These are phyloP conservation scores for Tulasnella calospora DNA, from an alignment of 768 basidiomycete genomes.

Conservation along the genomic window DNA sequence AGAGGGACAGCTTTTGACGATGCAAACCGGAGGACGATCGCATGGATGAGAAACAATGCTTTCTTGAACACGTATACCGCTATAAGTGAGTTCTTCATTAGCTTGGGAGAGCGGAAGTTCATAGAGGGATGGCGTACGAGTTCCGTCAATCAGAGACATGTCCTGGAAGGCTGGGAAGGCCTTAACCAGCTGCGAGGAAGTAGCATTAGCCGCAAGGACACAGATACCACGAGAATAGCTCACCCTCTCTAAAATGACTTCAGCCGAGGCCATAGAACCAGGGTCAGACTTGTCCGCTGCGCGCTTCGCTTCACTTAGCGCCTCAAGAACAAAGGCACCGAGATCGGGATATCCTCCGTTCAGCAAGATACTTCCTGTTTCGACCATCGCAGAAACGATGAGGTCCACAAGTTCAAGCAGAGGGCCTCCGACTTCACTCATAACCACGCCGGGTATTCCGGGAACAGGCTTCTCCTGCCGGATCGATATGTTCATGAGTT, in stretches of 20 bases:
- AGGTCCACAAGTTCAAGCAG: conserved; percentile 67
- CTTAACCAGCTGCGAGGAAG: conserved; percentile 55
- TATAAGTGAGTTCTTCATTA: conserved; percentile 33
- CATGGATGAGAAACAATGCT: conserved; percentile 74
- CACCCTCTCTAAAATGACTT: conserved; percentile 61
- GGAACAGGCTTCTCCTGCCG: conserved; percentile 69
- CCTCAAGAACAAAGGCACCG: conserved; percentile 68
- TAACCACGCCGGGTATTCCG: conserved; percentile 58
- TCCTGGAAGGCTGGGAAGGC: conserved; percentile 81
- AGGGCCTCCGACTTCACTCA: conserved; percentile 73
- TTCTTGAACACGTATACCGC: conserved; percentile 90
- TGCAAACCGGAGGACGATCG: conserved; percentile 62
- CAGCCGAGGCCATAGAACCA: conserved; percentile 40
- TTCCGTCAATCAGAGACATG: conserved; percentile 59
- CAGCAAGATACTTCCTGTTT: conserved; percentile 66
- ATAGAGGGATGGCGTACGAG: conserved; percentile 45
- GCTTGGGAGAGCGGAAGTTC: conserved; percentile 8
- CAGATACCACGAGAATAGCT: conserved; percentile 28
- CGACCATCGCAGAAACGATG: conserved; percentile 57
- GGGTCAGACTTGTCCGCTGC: conserved; percentile 34
- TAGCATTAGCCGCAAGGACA: background rate
- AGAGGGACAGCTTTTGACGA: conserved; percentile 49
- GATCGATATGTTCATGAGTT: conserved; percentile 63
- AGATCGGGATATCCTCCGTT: conserved; percentile 60
- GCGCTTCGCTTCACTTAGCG: conserved; percentile 53